A percentile compares a stretch with the other conserved stretches of the same genome.
Evolutionary conservation across 148 eudicot genomes (phyloP).

Genomic region (Linanthus parryae): DNA sequence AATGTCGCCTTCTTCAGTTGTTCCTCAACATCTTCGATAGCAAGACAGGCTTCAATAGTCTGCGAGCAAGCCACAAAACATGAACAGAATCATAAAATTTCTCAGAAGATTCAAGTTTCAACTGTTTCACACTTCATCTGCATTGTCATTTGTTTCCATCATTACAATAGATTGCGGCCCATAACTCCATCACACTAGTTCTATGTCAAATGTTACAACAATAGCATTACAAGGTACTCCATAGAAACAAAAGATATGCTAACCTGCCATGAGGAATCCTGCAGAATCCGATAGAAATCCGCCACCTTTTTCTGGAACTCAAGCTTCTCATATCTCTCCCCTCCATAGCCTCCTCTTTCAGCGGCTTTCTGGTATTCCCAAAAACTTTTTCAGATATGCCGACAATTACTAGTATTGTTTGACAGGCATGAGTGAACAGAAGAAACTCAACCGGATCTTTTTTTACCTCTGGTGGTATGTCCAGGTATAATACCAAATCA

Average conservation of each 20-base stretch:
- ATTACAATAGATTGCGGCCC: no score
- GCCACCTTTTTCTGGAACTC: conserved; percentile 85
- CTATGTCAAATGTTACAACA: background rate
- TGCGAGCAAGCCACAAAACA: conserved; percentile 19
- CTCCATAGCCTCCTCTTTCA: conserved; percentile 96
- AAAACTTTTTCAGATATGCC: no score
- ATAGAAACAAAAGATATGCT: background rate
- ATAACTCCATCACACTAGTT: no score
- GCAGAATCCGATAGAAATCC: conserved; percentile 52
- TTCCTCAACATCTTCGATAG: conserved; percentile 74
- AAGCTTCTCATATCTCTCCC: conserved; percentile 90
- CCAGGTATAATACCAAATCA: conserved; percentile 88
- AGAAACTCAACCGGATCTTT: background rate
- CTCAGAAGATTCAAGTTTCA: background rate
- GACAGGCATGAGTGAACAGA: background rate
- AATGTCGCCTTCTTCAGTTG: conserved; percentile 38
- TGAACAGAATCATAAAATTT: background rate
- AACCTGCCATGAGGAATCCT: conserved; percentile 84
- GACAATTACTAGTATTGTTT: no score
- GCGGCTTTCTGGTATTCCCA: conserved; percentile 69
- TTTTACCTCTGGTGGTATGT: conserved; percentile 86
- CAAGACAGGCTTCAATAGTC: conserved; percentile 66
- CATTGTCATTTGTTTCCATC: background rate
- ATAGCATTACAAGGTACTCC: background rate
- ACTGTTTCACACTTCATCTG: background rate